Evolutionary conservation across 805 yeast genomes (phyloP).

Genomic region (Komagataella pastoris): DNA sequence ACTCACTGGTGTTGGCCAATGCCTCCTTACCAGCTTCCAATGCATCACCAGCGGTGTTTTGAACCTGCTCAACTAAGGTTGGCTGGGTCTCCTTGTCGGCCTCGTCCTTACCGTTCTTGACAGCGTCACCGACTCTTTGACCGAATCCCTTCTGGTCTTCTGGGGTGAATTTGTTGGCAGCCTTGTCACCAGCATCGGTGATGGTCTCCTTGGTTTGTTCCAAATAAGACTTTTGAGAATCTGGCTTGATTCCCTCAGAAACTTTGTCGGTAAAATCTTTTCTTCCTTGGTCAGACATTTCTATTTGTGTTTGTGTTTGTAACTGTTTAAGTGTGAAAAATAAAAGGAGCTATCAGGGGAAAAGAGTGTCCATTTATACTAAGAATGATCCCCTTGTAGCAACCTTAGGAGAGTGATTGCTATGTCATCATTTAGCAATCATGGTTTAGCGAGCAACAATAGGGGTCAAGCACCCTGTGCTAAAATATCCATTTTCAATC

Average conservation of each 20-base stretch:
- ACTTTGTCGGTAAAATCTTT: constrained; percentile 61
- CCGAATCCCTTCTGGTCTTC: constrained; percentile 52
- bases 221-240: constrained; percentile 46
- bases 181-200: constrained; percentile 54
- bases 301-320: background rate
- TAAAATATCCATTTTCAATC: background rate
- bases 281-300: constrained; percentile 40
- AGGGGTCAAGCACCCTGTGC: background rate
- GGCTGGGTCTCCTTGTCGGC: constrained; percentile 17
- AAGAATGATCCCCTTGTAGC: background rate
- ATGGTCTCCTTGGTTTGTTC: constrained; percentile 62
- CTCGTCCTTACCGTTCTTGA: constrained; percentile 30
- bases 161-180: constrained; percentile 47
- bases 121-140: constrained; percentile 43
- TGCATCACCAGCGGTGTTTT: constrained; percentile 26
- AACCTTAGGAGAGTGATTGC: background rate
- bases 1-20: constrained; percentile 33
- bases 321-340: background rate
- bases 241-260: constrained; percentile 56
- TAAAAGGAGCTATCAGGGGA: background rate
- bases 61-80: constrained; percentile 20
- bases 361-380: background rate
- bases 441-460: background rate
- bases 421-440: background rate
- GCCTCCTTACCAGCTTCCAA: constrained; percentile 35